These are phyloP conservation scores for Clavispora carvajalis DNA, from an alignment of 805 yeast genomes.

Conservation along the genomic window DNA sequence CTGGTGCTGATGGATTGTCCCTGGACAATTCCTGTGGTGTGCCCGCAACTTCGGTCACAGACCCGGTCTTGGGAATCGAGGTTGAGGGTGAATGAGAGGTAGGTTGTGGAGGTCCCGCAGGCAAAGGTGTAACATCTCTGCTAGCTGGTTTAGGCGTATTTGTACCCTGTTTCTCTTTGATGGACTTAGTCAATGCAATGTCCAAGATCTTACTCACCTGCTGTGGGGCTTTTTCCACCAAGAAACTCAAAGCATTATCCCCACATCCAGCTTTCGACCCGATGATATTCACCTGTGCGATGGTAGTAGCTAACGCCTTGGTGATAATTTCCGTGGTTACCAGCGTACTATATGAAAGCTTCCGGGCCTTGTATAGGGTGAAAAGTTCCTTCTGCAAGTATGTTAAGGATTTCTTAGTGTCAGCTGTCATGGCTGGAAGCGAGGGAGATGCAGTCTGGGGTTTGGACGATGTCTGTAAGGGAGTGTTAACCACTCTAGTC, in stretches of 20 bases:
- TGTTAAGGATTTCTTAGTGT: conserved; percentile 69
- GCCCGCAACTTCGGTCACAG: neutral
- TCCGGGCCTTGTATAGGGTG: conserved; percentile 70
- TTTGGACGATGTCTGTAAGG: conserved; percentile 3
- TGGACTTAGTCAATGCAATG: conserved; percentile 76
- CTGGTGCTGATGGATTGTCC: neutral
- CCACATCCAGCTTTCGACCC: conserved; percentile 80
- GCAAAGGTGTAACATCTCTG: conserved; percentile 12
- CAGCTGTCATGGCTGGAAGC: conserved; percentile 41
- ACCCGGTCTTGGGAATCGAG: neutral
- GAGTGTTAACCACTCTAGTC: conserved; percentile 1
- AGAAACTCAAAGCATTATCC: conserved; percentile 70
- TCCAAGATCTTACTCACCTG: conserved; percentile 75
- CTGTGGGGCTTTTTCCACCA: conserved; percentile 76
- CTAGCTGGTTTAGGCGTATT: conserved; percentile 13
- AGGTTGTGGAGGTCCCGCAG: conserved; percentile 12
- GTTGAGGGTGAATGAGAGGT: neutral
- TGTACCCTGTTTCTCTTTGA: conserved; percentile 39
- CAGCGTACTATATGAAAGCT: conserved; percentile 65
- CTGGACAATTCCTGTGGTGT: neutral
- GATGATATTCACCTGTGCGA: conserved; percentile 82
- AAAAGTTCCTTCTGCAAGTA: conserved; percentile 84
- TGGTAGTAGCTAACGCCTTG: conserved; percentile 88
- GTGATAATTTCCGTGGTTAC: conserved; percentile 82
- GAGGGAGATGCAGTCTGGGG: neutral